phyloP scores from a whole-genome alignment of 495 filamentous ascomycete genomes.

The Xanthoparmelia taractica region DNA sequence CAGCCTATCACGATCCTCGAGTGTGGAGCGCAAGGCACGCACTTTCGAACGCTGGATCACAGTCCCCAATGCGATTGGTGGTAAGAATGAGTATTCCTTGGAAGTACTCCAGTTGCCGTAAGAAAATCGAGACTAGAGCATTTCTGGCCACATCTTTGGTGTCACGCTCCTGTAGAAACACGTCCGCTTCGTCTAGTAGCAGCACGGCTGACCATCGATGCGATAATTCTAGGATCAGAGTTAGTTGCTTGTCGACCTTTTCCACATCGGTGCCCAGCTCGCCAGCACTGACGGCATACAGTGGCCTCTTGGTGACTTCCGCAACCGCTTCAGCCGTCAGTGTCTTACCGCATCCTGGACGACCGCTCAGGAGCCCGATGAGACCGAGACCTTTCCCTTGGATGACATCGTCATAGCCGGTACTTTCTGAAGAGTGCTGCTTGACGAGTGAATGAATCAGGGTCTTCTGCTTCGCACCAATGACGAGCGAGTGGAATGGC shows the following conservation, averaged over 20 bases:
- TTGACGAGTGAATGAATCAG: conserved; percentile 40
- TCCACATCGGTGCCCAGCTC: conserved; percentile 23
- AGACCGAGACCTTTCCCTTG: conserved; percentile 27
- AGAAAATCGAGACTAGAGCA: conserved; percentile 45
- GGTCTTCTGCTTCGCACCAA: conserved; percentile 15
- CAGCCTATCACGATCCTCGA: too few species aligned
- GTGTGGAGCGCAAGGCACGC: not conserved
- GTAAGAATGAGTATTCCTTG: conserved; percentile 52
- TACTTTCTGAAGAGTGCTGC: conserved; percentile 8
- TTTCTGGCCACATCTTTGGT: conserved; percentile 35
- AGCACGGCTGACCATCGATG: conserved; percentile 34
- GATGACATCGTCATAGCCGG: conserved; percentile 23
- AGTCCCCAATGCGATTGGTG: conserved; percentile 42
- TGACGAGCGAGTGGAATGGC: conserved; percentile 18
- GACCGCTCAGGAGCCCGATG: conserved; percentile 20
- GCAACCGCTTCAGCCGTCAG: conserved; percentile 26
- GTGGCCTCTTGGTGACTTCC: conserved; percentile 22
- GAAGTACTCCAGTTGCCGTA: conserved; percentile 50
- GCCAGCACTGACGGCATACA: conserved; percentile 26
- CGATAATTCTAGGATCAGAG: conserved; percentile 21
- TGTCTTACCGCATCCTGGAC: conserved; percentile 28
- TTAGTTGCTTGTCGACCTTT: conserved; percentile 22
- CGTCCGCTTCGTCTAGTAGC: conserved; percentile 43
- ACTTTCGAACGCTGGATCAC: conserved; percentile 47
- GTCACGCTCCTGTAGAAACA: conserved; percentile 38